These are phyloP conservation scores for Setomelanomma holmii DNA, from an alignment of 2,329 filamentous ascomycete genomes.

Conservation along the genomic window DNA sequence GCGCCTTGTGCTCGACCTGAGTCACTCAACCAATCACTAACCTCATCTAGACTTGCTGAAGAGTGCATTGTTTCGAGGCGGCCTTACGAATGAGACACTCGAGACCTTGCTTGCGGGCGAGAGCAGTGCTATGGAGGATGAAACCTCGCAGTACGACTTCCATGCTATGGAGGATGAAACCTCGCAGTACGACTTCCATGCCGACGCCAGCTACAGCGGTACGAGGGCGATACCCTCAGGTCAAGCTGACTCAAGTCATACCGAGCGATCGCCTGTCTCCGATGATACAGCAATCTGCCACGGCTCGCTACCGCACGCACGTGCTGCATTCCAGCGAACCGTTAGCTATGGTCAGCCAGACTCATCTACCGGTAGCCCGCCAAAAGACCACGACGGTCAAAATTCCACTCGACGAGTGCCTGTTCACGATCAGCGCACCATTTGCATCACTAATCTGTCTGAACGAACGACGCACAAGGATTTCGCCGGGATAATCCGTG, in stretches of 20 bases:
- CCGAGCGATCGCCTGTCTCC: conserved; percentile 17
- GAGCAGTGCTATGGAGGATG: conserved; percentile 19
- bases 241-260: conserved; percentile 8
- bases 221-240: conserved; percentile 15
- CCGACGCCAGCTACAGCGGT: conserved; percentile 19
- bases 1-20: too few relatives aligned
- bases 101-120: conserved; percentile 54
- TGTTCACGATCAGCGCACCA: conserved; percentile 58
- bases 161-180: conserved; percentile 19
- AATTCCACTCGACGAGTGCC: conserved; percentile 22
- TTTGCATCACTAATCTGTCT: conserved; percentile 69
- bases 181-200: conserved; percentile 18
- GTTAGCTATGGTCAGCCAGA: conserved; percentile 26
- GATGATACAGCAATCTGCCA: conserved; percentile 30
- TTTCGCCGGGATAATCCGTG: conserved; percentile 69
- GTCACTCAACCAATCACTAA: conserved; percentile 5
- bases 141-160: too few relatives aligned
- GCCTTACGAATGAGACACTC: conserved; percentile 58
- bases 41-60: conserved; percentile 51
- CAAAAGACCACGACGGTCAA: conserved; percentile 25
- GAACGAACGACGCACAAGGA: conserved; percentile 70
- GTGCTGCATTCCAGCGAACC: conserved; percentile 15
- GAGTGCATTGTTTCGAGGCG: conserved; percentile 58
- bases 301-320: conserved; percentile 17
- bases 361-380: conserved; percentile 18